Evolutionary conservation across 441 rosid genomes (phyloP).

Genomic region (Brassica balearica): DNA sequence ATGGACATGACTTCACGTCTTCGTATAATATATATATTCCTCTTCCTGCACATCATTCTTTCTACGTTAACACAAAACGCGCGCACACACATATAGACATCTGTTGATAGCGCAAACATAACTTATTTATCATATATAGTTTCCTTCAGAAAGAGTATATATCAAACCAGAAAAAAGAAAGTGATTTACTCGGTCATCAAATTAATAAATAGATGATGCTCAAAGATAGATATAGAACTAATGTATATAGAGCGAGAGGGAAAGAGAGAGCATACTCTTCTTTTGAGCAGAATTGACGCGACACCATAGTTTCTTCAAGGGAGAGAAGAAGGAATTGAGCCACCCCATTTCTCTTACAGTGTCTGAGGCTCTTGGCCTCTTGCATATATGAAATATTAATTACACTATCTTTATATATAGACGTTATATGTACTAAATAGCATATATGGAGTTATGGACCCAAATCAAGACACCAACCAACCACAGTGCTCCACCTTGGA

Average conservation of each 20-base stretch:
- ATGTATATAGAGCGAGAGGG: neutral
- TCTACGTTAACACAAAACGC: conserved; percentile 10
- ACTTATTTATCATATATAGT: conserved; percentile 61
- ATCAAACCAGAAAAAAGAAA: conserved; percentile 8
- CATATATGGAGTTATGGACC: conserved; percentile 28
- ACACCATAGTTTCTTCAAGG: conserved; percentile 92
- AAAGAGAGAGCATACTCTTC: conserved; percentile 53
- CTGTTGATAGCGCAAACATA: conserved; percentile 55
- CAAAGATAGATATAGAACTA: neutral
- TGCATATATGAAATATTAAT: conserved; percentile 33
- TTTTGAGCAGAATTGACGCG: conserved; percentile 71
- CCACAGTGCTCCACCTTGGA: conserved; percentile 25
- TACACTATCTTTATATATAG: conserved; percentile 35
- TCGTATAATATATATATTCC: conserved; percentile 91
- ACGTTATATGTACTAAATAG: neutral
- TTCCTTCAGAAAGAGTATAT: conserved; percentile 38
- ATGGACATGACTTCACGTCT: conserved; percentile 92
- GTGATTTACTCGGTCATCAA: neutral
- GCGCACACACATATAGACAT: too few relatives aligned
- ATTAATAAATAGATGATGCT: neutral
- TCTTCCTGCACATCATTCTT: conserved; percentile 59
- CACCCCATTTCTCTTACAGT: conserved; percentile 63
- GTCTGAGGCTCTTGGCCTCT: conserved; percentile 34
- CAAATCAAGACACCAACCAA: conserved; percentile 26
- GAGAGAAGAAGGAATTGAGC: conserved; percentile 85